phyloP scores from a whole-genome alignment of 164 flowering plant species.

The Aristolochia contorta region DNA sequence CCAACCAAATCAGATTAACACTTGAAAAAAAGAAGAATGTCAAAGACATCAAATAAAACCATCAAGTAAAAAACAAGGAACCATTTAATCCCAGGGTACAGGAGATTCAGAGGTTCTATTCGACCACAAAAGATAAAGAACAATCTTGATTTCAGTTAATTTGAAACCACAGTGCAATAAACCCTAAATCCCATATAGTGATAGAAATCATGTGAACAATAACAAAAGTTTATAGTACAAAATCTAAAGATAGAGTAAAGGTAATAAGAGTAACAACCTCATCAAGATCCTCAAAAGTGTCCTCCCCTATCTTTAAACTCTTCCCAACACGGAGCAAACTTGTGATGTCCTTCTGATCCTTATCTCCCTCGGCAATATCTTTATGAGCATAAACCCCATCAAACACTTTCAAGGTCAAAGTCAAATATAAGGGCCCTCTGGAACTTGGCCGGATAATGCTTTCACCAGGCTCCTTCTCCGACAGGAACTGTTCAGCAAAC shows the following conservation, averaged over 20 bases:
- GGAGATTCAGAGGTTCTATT: too few relatives aligned
- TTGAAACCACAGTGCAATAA: too few relatives aligned
- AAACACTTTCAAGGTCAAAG: slow-evolving; percentile 83
- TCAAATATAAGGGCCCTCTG: slow-evolving; percentile 76
- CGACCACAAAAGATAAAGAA: too few relatives aligned
- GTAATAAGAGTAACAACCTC: slow-evolving; percentile 30
- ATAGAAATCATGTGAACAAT: too few relatives aligned
- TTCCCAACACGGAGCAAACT: slow-evolving; percentile 89
- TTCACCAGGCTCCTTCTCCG: slow-evolving; percentile 89
- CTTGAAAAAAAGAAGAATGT: neutral
- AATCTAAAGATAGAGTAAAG: too few relatives aligned
- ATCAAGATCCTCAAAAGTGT: slow-evolving; percentile 91
- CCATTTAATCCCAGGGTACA: neutral
- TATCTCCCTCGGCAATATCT: slow-evolving; percentile 85
- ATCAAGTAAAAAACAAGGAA: neutral
- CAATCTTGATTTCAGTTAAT: too few relatives aligned
- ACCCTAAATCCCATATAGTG: too few relatives aligned
- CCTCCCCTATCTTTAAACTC: slow-evolving; percentile 86
- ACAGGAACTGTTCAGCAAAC: slow-evolving; percentile 47
- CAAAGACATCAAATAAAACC: neutral
- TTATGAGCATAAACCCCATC: slow-evolving; percentile 95
- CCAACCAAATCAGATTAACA: too few relatives aligned
- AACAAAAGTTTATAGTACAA: too few relatives aligned
- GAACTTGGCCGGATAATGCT: slow-evolving; percentile 89
- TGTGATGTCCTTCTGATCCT: slow-evolving; percentile 89